phyloP scores from a whole-genome alignment of 257 asterid genomes.

The Buddleja alternifolia region DNA sequence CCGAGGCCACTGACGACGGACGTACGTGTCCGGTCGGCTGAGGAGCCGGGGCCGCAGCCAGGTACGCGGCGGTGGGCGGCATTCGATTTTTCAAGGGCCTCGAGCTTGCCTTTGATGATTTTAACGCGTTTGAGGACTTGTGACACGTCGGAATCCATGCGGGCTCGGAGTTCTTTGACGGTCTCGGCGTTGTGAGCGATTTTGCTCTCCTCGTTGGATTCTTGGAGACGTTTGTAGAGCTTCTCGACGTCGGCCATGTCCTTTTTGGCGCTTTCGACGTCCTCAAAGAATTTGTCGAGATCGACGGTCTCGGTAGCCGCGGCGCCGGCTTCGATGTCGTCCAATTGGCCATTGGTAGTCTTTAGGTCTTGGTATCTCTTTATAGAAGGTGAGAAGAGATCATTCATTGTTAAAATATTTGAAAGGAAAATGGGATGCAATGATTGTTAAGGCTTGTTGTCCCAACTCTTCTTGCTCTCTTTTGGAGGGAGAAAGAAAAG shows the following conservation, averaged over 20 bases:
- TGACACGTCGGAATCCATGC: slow-evolving; percentile 54
- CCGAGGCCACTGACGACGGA: slow-evolving; percentile 57
- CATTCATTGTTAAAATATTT: too few relatives aligned
- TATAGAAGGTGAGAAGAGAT: slow-evolving; percentile 59
- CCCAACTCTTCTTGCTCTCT: too few relatives aligned
- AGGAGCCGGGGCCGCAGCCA: slow-evolving; percentile 65
- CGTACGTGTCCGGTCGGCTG: slow-evolving; percentile 52
- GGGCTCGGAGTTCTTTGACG: slow-evolving; percentile 53
- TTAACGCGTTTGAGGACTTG: slow-evolving; percentile 56
- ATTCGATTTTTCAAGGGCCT: slow-evolving; percentile 52
- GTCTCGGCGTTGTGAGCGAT: slow-evolving; percentile 56
- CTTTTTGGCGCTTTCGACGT: slow-evolving; percentile 50
- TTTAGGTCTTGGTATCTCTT: slow-evolving; percentile 34
- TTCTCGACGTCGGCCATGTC: slow-evolving; percentile 54
- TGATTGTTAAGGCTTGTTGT: too few relatives aligned
- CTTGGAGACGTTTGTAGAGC: slow-evolving; percentile 54
- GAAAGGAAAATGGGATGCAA: too few relatives aligned
- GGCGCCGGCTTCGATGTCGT: slow-evolving; percentile 56
- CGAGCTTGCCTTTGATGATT: slow-evolving; percentile 48
- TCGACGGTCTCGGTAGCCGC: slow-evolving; percentile 50
- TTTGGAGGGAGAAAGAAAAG: too few relatives aligned
- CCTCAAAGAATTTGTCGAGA: slow-evolving; percentile 53
- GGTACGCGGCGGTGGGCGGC: slow-evolving; percentile 51
- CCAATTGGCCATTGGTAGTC: slow-evolving; percentile 3
- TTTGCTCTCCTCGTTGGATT: slow-evolving; percentile 51